A percentile compares a stretch with the other conserved stretches of the same genome.
Conservation (phyloP, 1,139 yeast genomes). For the Taiozyma sp. region DNA sequence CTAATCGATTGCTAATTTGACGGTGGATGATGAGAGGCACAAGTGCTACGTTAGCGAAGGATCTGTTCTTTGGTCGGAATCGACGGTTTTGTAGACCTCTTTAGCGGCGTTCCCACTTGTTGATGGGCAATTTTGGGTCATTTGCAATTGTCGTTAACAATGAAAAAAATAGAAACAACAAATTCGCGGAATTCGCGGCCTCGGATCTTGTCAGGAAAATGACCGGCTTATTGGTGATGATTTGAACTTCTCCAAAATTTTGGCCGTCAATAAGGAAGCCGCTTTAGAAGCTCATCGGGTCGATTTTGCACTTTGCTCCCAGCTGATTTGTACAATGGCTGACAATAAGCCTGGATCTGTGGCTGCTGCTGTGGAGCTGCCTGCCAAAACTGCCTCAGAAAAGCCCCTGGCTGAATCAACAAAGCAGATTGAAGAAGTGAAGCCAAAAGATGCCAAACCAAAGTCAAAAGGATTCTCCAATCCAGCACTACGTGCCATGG, state of each 20-base stretch:
- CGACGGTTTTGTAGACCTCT: not conserved
- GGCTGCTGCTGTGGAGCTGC: not conserved
- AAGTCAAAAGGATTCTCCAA: conserved; percentile 51
- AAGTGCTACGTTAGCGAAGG: not conserved
- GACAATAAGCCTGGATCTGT: not conserved
- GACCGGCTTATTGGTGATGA: not conserved
- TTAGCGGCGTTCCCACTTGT: not conserved
- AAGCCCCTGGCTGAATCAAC: not conserved
- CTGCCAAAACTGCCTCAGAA: not conserved
- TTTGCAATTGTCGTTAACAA: not conserved
- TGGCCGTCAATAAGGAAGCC: not conserved
- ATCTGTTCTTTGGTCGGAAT: not conserved
- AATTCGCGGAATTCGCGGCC: not conserved
- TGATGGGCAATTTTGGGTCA: not conserved
- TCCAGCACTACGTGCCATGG: conserved; percentile 88
- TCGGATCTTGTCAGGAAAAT: not conserved
- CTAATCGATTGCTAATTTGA: not conserved
- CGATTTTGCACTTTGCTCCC: not conserved
- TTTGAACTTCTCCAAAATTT: not conserved
- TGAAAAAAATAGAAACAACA: not conserved
- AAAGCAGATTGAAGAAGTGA: not conserved
- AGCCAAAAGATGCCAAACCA: conserved; percentile 2
- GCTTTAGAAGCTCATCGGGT: not conserved
- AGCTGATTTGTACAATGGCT: not conserved
- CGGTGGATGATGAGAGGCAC: not conserved